Conservation (phyloP, 2,329 filamentous ascomycete species). For the Aspergillus uvarum region DNA sequence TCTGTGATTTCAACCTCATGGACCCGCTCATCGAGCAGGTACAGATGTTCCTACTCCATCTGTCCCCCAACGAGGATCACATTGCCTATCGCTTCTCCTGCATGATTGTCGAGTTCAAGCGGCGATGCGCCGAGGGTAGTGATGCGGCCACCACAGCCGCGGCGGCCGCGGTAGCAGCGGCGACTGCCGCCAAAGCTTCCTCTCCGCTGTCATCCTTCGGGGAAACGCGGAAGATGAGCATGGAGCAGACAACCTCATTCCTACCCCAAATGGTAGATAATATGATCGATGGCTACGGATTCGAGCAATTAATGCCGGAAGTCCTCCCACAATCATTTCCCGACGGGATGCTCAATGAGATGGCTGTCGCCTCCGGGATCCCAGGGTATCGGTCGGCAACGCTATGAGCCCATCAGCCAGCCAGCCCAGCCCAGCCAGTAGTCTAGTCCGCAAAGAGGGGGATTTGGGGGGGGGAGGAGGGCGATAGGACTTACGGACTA, state of each 20-base stretch:
- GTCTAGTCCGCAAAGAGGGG: neutral
- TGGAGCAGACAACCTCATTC: slow-evolving; percentile 24
- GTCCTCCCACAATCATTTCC: slow-evolving; percentile 15
- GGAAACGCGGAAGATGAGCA: slow-evolving; percentile 20
- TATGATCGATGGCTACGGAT: slow-evolving; percentile 26
- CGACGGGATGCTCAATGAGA: slow-evolving; percentile 11
- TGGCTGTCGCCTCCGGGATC: slow-evolving; percentile 9
- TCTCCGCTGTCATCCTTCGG: slow-evolving; percentile 15
- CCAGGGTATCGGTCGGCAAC: slow-evolving; percentile 10
- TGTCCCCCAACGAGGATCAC: slow-evolving; percentile 35
- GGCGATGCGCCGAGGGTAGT: slow-evolving; percentile 26
- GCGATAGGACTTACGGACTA: too few species aligned
- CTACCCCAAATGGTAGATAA: slow-evolving; percentile 25
- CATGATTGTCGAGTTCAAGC: slow-evolving; percentile 33
- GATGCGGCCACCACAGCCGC: slow-evolving; percentile 12
- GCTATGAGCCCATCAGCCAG: neutral
- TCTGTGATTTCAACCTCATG: slow-evolving; percentile 35
- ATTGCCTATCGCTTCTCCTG: slow-evolving; percentile 35
- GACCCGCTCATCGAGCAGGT: slow-evolving; percentile 36
- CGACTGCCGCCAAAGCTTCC: slow-evolving; percentile 14
- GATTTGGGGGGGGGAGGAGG: neutral
- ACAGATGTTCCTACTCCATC: slow-evolving; percentile 33
- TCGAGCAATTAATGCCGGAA: slow-evolving; percentile 28
- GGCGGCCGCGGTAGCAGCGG: neutral
- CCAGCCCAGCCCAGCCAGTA: neutral